Percentiles rank a stretch among this genome's conserved stretches.
phyloP scores from a whole-genome alignment of 2,329 filamentous ascomycete genomes.

The Penicillium sp. region DNA sequence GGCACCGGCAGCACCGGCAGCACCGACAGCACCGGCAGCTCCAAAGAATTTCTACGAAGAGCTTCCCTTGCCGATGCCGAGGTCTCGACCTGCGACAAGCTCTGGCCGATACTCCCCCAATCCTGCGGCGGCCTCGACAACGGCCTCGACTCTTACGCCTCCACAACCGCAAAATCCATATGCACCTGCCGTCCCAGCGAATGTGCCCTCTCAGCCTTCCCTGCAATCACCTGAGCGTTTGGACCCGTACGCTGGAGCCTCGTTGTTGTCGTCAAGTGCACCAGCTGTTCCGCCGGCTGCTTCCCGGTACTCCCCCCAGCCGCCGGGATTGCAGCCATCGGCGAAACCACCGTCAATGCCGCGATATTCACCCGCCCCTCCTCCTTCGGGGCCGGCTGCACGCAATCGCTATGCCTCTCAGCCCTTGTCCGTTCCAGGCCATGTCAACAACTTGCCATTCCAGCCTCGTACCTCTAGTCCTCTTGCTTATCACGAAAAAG shows the following conservation, averaged over 20 bases:
- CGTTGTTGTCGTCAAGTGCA: conserved; percentile 29
- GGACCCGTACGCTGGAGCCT: conserved; percentile 32
- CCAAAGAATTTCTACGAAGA: conserved; percentile 73
- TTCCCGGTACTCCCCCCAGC: conserved; percentile 47
- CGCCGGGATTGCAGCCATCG: conserved; percentile 33
- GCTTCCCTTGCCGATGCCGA: conserved; percentile 61
- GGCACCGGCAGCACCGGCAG: conserved; percentile 18
- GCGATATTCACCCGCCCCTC: conserved; percentile 51
- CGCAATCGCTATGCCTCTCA: conserved; percentile 45
- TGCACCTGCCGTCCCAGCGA: conserved; percentile 23
- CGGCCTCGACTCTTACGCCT: conserved; percentile 9
- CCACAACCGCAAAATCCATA: conserved; percentile 23
- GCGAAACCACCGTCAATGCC: conserved; percentile 40
- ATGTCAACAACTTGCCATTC: conserved; percentile 51
- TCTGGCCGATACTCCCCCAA: conserved; percentile 45
- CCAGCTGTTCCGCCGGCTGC: conserved; percentile 32
- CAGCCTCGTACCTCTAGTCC: conserved; percentile 67
- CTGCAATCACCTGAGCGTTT: conserved; percentile 35
- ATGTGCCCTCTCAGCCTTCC: conserved; percentile 21
- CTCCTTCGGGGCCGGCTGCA: conserved; percentile 27
- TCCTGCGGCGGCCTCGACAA: conserved; percentile 26
- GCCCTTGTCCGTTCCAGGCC: conserved; percentile 31
- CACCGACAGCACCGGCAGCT: conserved; percentile 23
- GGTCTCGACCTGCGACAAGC: conserved; percentile 57
- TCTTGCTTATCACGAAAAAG: conserved; percentile 54